Conservation (phyloP, 1,284 basidiomycete genomes). For the Cutaneotrichosporon cutaneum region DNA sequence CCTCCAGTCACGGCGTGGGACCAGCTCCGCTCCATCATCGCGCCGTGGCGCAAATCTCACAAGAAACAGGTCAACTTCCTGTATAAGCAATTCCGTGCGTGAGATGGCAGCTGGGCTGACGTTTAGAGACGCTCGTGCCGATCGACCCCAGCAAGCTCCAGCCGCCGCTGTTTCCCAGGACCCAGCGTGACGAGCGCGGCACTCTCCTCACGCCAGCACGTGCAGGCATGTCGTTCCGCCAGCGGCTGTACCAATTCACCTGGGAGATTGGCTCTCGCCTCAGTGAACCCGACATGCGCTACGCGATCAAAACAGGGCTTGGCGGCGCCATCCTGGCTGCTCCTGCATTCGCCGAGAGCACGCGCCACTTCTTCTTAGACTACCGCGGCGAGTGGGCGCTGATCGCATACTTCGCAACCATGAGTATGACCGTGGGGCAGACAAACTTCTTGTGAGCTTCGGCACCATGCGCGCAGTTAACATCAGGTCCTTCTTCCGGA, state of each 20-base stretch:
- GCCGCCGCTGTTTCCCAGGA: constrained; percentile 69
- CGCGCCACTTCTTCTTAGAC: constrained; percentile 70
- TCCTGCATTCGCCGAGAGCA: constrained; percentile 79
- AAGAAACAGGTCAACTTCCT: constrained; percentile 21
- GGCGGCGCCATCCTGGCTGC: constrained; percentile 70
- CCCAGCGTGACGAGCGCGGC: constrained; percentile 74
- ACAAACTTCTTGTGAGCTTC: constrained; percentile 70
- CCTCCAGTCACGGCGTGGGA: constrained; percentile 32
- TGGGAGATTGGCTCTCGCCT: constrained; percentile 75
- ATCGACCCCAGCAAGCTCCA: constrained; percentile 62
- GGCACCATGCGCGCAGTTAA: constrained; percentile 1
- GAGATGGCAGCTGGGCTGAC: background rate
- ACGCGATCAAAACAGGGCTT: constrained; percentile 77
- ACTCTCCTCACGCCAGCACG: constrained; percentile 74
- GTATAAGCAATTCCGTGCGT: constrained; percentile 48
- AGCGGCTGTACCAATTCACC: constrained; percentile 64
- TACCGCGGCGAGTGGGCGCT: constrained; percentile 93
- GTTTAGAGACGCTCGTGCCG: constrained; percentile 63
- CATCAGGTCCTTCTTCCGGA: constrained; percentile 59
- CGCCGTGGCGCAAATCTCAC: constrained; percentile 16
- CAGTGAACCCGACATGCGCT: constrained; percentile 74
- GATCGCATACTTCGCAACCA: constrained; percentile 86
- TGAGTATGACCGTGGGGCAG: constrained; percentile 77
- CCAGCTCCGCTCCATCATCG: constrained; percentile 34
- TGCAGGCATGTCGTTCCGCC: constrained; percentile 60